phyloP scores from a whole-genome alignment of 805 yeast species.

The Wickerhamomyces canadensis region DNA sequence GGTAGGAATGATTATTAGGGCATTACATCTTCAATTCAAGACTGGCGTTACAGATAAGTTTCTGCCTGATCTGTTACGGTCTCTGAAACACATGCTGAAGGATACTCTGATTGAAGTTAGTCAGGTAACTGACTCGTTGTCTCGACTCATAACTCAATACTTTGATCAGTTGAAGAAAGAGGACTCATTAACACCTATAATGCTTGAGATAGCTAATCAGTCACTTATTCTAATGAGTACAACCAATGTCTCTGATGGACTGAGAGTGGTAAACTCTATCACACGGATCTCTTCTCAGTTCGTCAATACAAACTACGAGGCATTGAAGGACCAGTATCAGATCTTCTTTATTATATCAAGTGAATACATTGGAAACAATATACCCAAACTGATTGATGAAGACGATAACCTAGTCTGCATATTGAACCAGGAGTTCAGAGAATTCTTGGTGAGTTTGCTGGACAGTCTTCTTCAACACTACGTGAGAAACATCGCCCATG shows the following conservation, averaged over 20 bases:
- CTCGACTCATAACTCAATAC: constrained; percentile 17
- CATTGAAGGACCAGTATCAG: constrained; percentile 37
- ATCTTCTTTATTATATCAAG: constrained; percentile 41
- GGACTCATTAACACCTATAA: constrained; percentile 24
- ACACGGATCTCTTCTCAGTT: constrained; percentile 30
- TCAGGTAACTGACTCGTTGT: constrained; percentile 16
- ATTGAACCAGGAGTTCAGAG: constrained; percentile 7
- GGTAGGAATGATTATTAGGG: constrained; percentile 7
- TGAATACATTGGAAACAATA: constrained; percentile 29
- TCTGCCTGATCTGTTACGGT: constrained; percentile 22
- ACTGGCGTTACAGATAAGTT: constrained; percentile 20
- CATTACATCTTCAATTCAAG: constrained; percentile 7
- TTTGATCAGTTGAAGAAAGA: constrained; percentile 22
- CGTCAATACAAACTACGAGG: constrained; percentile 36
- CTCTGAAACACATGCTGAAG: constrained; percentile 19
- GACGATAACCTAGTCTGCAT: constrained; percentile 4
- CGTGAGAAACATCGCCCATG: not conserved
- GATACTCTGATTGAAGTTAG: constrained; percentile 22
- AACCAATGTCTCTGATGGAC: constrained; percentile 31
- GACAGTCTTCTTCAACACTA: constrained; percentile 5
- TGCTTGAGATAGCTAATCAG: constrained; percentile 42
- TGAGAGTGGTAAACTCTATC: constrained; percentile 35
- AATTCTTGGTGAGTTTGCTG: constrained; percentile 11
- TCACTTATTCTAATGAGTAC: constrained; percentile 38
- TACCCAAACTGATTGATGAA: constrained; percentile 20